phyloP scores from a whole-genome alignment of 495 filamentous ascomycete genomes.

The Xylaria castorea region DNA sequence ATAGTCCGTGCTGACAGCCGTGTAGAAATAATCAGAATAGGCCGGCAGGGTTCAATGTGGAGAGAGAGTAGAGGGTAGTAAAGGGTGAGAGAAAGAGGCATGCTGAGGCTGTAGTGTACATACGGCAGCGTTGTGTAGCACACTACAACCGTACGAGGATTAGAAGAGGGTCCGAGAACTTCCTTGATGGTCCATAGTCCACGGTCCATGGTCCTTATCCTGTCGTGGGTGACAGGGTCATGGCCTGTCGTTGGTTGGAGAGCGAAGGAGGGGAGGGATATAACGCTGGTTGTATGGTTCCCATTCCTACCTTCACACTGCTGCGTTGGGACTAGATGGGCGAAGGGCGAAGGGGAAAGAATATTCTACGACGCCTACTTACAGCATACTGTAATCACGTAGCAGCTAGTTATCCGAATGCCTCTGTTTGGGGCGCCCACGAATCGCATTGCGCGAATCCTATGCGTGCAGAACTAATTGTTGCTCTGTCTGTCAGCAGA shows the following conservation, averaged over 20 bases:
- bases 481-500: constrained; percentile 22
- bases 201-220: constrained; percentile 19
- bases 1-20: constrained; percentile 28
- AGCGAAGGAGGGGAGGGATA: constrained; percentile 25
- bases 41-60: constrained; percentile 16
- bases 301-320: constrained; percentile 9
- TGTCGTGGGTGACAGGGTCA: constrained; percentile 24
- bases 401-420: constrained; percentile 7
- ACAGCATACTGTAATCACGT: constrained; percentile 12
- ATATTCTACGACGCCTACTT: constrained; percentile 9
- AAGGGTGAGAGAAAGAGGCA: constrained; percentile 19
- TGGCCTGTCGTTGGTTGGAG: constrained; percentile 26
- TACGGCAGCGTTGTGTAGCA: background rate
- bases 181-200: constrained; percentile 12
- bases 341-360: constrained; percentile 22
- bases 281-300: constrained; percentile 24
- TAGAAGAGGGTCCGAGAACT: constrained; percentile 26
- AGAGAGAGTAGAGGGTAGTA: constrained; percentile 13
- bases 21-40: constrained; percentile 7
- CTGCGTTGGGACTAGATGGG: background rate
- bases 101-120: constrained; percentile 22
- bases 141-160: constrained; percentile 18
- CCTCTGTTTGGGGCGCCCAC: constrained; percentile 16
- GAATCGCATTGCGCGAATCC: constrained; percentile 16
- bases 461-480: constrained; percentile 3